Percentiles rank a stretch among this genome's conserved stretches.
These are phyloP conservation scores for Pseudoturritis turrita DNA, from an alignment of 345 rosid genomes.

Conservation along the genomic window DNA sequence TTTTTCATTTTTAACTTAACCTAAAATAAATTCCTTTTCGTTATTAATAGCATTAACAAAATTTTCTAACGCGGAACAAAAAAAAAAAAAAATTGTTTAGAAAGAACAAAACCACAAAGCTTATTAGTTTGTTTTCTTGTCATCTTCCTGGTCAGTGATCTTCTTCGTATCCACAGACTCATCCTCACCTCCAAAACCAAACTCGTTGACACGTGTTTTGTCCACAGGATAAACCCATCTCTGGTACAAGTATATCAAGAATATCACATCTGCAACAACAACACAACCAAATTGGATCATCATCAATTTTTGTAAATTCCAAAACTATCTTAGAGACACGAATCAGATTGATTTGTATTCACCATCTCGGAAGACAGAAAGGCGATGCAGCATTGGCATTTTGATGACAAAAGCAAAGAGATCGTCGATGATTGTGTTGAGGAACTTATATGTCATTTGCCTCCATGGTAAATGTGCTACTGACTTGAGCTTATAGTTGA, in stretches of 20 bases:
- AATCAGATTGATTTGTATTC: conserved; percentile 16
- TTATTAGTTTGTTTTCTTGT: conserved; percentile 55
- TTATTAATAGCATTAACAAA: neutral
- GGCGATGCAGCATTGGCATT: conserved; percentile 92
- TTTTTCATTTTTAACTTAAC: neutral
- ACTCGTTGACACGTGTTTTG: conserved; percentile 87
- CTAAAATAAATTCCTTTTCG: neutral
- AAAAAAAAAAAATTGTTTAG: neutral
- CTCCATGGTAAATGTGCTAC: conserved; percentile 99
- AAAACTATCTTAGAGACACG: neutral
- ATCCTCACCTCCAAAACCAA: conserved; percentile 92
- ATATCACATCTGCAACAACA: conserved; percentile 74
- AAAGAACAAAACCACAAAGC: neutral
- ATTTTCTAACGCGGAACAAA: neutral
- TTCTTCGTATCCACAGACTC: conserved; percentile 34
- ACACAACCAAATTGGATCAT: neutral
- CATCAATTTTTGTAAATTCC: neutral
- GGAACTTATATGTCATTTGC: conserved; percentile 98
- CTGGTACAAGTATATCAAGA: conserved; percentile 82
- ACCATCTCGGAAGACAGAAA: conserved; percentile 98
- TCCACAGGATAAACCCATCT: conserved; percentile 94
- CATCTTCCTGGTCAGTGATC: conserved; percentile 36
- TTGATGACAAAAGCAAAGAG: conserved; percentile 97
- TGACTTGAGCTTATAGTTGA: conserved; percentile 91
- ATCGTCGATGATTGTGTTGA: conserved; percentile 95